A percentile compares a stretch with the other conserved stretches of the same genome.
Conservation (phyloP, 2,329 filamentous ascomycete genomes). For the Aspergillus sp. region DNA sequence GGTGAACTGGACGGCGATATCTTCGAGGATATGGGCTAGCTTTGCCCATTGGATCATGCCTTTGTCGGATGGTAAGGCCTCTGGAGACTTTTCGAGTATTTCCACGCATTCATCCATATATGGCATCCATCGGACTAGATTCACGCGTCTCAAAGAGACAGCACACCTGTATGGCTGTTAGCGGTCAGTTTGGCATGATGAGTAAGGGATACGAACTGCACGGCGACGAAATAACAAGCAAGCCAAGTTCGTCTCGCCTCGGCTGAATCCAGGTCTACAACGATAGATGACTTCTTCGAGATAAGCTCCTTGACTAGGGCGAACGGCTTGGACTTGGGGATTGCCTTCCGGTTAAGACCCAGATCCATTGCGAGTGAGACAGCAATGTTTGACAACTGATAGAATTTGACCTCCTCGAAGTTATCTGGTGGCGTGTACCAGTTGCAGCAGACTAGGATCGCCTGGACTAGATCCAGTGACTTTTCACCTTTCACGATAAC, state of each 20-base stretch:
- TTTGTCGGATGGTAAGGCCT: constrained; percentile 59
- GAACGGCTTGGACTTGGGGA: constrained; percentile 34
- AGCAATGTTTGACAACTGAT: constrained; percentile 79
- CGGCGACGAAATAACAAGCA: constrained; percentile 62
- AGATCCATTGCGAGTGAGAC: constrained; percentile 82
- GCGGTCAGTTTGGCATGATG: neutral
- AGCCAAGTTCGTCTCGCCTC: constrained; percentile 63
- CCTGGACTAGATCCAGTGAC: constrained; percentile 79
- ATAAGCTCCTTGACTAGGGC: constrained; percentile 43
- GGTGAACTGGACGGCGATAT: constrained; percentile 66
- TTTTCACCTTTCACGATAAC: constrained; percentile 77
- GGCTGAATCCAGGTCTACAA: constrained; percentile 53
- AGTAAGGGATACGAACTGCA: constrained; percentile 45
- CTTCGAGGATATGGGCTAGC: constrained; percentile 66
- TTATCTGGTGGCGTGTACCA: constrained; percentile 86
- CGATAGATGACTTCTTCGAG: constrained; percentile 36
- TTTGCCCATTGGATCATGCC: constrained; percentile 60
- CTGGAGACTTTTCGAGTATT: constrained; percentile 57
- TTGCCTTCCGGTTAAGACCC: constrained; percentile 66
- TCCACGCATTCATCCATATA: constrained; percentile 66
- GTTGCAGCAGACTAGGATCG: constrained; percentile 71
- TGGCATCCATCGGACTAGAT: constrained; percentile 62
- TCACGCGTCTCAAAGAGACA: constrained; percentile 60
- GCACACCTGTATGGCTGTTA: constrained; percentile 52
- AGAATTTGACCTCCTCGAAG: constrained; percentile 86